Conservation (phyloP, 1,284 basidiomycete species). For the Boletus albobrunnescens region DNA sequence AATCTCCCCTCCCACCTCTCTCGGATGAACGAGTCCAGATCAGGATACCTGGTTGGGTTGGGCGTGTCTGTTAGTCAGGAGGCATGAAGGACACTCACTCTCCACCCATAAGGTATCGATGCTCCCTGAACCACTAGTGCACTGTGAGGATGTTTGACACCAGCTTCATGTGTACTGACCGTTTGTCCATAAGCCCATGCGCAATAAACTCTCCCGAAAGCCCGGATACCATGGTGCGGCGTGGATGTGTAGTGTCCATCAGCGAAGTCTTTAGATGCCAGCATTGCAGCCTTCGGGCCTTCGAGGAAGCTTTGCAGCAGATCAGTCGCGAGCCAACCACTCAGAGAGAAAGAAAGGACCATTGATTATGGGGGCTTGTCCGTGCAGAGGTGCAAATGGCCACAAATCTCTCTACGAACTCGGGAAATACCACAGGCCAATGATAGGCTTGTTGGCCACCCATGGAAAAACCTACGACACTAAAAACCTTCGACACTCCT, state of each 20-base stretch:
- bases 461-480: slow-evolving; percentile 61
- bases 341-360: slow-evolving; percentile 18
- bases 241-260: slow-evolving; percentile 35
- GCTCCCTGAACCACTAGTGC: slow-evolving; percentile 37
- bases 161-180: slow-evolving; percentile 20
- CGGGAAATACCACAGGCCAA: slow-evolving; percentile 36
- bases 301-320: slow-evolving; percentile 35
- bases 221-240: slow-evolving; percentile 35
- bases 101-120: slow-evolving; percentile 32
- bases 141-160: slow-evolving; percentile 2
- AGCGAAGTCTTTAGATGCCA: slow-evolving; percentile 36
- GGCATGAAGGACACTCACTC: slow-evolving; percentile 20
- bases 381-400: slow-evolving; percentile 36
- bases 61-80: neutral
- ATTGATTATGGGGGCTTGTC: slow-evolving; percentile 39
- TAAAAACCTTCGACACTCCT: slow-evolving; percentile 45
- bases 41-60: slow-evolving; percentile 25
- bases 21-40: slow-evolving; percentile 32
- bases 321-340: slow-evolving; percentile 1
- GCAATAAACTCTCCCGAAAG: slow-evolving; percentile 36
- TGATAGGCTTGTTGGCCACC: slow-evolving; percentile 48
- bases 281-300: slow-evolving; percentile 37
- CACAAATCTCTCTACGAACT: slow-evolving; percentile 38
- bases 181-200: slow-evolving; percentile 40
- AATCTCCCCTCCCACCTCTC: slow-evolving; percentile 38